phyloP scores from a whole-genome alignment of 2,329 filamentous ascomycete genomes.

The Aaosphaeria arxii region DNA sequence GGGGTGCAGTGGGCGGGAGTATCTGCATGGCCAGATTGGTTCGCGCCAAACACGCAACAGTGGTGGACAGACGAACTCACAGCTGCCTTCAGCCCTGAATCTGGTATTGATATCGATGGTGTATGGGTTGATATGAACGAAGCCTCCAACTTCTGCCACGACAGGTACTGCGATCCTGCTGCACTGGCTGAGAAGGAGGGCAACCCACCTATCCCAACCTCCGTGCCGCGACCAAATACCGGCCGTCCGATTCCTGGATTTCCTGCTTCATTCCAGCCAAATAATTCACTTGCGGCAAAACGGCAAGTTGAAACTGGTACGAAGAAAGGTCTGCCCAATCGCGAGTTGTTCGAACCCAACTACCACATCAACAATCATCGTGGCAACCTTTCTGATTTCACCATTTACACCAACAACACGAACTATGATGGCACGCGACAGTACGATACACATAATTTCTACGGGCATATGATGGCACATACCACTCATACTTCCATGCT shows the following conservation, averaged over 20 bases:
- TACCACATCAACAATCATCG: slow-evolving; percentile 65
- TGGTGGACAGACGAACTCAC: slow-evolving; percentile 71
- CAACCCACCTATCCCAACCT: slow-evolving; percentile 56
- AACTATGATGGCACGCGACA: slow-evolving; percentile 66
- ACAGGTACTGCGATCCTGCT: slow-evolving; percentile 47
- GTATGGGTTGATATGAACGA: slow-evolving; percentile 57
- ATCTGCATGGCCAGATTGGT: slow-evolving; percentile 75
- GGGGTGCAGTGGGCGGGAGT: slow-evolving; percentile 77
- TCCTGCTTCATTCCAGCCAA: slow-evolving; percentile 64
- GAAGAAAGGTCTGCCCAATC: slow-evolving; percentile 57
- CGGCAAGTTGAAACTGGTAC: slow-evolving; percentile 30
- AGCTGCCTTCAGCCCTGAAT: slow-evolving; percentile 60
- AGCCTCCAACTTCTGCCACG: slow-evolving; percentile 35
- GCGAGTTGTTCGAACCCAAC: slow-evolving; percentile 62
- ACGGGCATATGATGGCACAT: slow-evolving; percentile 72
- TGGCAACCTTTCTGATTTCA: slow-evolving; percentile 41
- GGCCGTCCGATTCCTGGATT: slow-evolving; percentile 68
- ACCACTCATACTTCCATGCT: slow-evolving; percentile 66
- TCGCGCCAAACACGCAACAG: slow-evolving; percentile 58
- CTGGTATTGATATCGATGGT: slow-evolving; percentile 71
- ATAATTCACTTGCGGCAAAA: not conserved
- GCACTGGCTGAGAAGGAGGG: slow-evolving; percentile 37
- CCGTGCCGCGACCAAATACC: slow-evolving; percentile 55
- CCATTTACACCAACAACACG: slow-evolving; percentile 65
- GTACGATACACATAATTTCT: slow-evolving; percentile 77